Evolutionary conservation across 768 basidiomycete species (phyloP).

Genomic region (Auriscalpium vulgare): DNA sequence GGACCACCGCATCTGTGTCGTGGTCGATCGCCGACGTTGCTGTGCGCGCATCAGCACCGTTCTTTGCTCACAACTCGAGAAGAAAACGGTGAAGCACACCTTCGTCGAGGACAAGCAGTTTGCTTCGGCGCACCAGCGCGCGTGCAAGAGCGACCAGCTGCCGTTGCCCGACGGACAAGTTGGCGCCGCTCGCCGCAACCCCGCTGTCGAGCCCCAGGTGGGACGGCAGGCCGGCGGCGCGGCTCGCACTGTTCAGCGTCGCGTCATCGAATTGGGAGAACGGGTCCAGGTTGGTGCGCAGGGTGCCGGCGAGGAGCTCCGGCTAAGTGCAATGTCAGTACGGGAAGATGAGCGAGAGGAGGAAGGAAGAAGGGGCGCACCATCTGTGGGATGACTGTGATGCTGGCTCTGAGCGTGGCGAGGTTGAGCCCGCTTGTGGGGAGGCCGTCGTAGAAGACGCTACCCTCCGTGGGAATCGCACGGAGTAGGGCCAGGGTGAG

Average conservation of each 20-base stretch:
- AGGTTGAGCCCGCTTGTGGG: conserved; percentile 41
- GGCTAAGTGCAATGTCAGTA: conserved; percentile 23
- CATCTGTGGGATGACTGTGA: conserved; percentile 54
- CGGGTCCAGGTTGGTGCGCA: conserved; percentile 53
- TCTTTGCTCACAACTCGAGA: too few species aligned
- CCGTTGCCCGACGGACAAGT: conserved; percentile 51
- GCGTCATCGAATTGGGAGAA: conserved; percentile 49
- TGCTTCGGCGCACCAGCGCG: conserved; percentile 49
- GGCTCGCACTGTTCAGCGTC: conserved; percentile 40
- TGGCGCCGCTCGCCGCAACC: conserved; percentile 37
- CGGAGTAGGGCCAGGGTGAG: conserved; percentile 46
- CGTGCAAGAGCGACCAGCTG: conserved; percentile 55
- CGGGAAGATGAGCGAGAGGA: not conserved
- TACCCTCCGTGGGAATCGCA: conserved; percentile 45
- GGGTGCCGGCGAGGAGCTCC: conserved; percentile 45
- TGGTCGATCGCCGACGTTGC: conserved; percentile 33
- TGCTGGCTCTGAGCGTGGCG: conserved; percentile 40
- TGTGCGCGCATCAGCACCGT: too few species aligned
- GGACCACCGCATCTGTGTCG: conserved; percentile 49
- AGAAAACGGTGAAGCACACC: conserved; percentile 20
- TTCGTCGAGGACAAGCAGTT: conserved; percentile 53
- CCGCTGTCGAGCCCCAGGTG: conserved; percentile 36
- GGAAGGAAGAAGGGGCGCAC: conserved; percentile 23
- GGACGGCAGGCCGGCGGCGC: conserved; percentile 39
- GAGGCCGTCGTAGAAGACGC: conserved; percentile 43